Conservation (phyloP, 1,284 basidiomycete species). For the Heterobasidion irregulare region DNA sequence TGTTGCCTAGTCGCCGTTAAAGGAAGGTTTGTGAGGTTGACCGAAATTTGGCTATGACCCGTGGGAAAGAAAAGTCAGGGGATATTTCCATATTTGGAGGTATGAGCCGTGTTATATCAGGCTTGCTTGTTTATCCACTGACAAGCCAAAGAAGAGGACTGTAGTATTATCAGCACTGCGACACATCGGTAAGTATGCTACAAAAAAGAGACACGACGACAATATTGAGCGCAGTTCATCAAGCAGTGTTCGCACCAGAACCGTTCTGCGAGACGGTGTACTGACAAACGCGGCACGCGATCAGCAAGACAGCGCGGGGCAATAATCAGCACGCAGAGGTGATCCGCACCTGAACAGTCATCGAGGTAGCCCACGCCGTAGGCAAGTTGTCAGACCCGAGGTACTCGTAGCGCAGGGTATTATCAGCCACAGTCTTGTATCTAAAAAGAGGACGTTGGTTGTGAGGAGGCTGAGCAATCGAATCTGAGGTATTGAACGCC, state of each 20-base stretch:
- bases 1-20: too few relatives aligned
- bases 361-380: slow-evolving; percentile 42
- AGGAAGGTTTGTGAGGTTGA: too few relatives aligned
- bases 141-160: too few relatives aligned
- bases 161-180: too few relatives aligned
- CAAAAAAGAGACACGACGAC: too few relatives aligned
- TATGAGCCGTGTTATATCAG: too few relatives aligned
- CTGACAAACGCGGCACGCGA: background rate
- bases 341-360: slow-evolving; percentile 34
- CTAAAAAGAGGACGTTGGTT: slow-evolving; percentile 2
- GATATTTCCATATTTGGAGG: too few relatives aligned
- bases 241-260: background rate
- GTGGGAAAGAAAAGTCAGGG: too few relatives aligned
- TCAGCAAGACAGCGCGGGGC: background rate
- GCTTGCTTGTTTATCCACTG: too few relatives aligned
- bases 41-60: too few relatives aligned
- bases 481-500: background rate
- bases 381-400: slow-evolving; percentile 33
- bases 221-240: too few relatives aligned
- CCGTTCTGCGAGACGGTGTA: background rate
- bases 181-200: too few relatives aligned
- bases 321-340: background rate
- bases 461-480: background rate
- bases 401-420: slow-evolving; percentile 32
- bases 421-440: slow-evolving; percentile 19